A percentile compares a stretch with the other conserved stretches of the same genome.
phyloP scores from a whole-genome alignment of 1,139 yeast species.

The Kurtzmaniella quercitrusa region DNA sequence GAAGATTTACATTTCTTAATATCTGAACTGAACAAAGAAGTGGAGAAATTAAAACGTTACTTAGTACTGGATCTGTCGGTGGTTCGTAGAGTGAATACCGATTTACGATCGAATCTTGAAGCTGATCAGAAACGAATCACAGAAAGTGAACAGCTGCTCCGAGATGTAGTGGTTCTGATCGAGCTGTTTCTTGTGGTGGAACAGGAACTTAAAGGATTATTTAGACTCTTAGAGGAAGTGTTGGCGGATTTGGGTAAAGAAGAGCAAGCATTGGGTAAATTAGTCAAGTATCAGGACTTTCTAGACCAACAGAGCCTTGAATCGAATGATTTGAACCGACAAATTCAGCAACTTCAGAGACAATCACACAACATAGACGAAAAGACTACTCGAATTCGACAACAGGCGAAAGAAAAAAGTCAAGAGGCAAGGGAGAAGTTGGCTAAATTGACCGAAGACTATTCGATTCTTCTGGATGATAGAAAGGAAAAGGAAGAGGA shows the following conservation, averaged over 20 bases:
- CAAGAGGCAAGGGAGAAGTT: slow-evolving; percentile 42
- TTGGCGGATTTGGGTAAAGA: slow-evolving; percentile 47
- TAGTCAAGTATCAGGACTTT: slow-evolving; percentile 41
- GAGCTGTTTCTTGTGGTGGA: slow-evolving; percentile 58
- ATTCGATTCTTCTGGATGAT: slow-evolving; percentile 46
- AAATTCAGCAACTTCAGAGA: slow-evolving; percentile 45
- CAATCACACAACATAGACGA: slow-evolving; percentile 54
- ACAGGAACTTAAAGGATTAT: slow-evolving; percentile 48
- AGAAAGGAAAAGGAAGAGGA: slow-evolving; percentile 51
- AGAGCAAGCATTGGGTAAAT: slow-evolving; percentile 37
- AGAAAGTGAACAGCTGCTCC: slow-evolving; percentile 43
- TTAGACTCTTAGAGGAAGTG: slow-evolving; percentile 56
- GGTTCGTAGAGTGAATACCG: slow-evolving; percentile 51
- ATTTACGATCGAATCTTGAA: slow-evolving; percentile 47
- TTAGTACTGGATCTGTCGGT: slow-evolving; percentile 60
- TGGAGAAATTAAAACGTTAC: slow-evolving; percentile 57
- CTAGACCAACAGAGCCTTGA: slow-evolving; percentile 43
- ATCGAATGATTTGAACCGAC: slow-evolving; percentile 46
- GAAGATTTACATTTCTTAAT: slow-evolving; percentile 53
- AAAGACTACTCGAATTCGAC: slow-evolving; percentile 46
- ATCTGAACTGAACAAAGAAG: slow-evolving; percentile 53
- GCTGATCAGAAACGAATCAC: slow-evolving; percentile 37
- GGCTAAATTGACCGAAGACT: slow-evolving; percentile 41
- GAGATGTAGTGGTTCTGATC: slow-evolving; percentile 51
- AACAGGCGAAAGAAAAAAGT: slow-evolving; percentile 46